These are phyloP conservation scores for Ceratocystis papillata DNA, from an alignment of 2,329 filamentous ascomycete genomes.

Conservation along the genomic window DNA sequence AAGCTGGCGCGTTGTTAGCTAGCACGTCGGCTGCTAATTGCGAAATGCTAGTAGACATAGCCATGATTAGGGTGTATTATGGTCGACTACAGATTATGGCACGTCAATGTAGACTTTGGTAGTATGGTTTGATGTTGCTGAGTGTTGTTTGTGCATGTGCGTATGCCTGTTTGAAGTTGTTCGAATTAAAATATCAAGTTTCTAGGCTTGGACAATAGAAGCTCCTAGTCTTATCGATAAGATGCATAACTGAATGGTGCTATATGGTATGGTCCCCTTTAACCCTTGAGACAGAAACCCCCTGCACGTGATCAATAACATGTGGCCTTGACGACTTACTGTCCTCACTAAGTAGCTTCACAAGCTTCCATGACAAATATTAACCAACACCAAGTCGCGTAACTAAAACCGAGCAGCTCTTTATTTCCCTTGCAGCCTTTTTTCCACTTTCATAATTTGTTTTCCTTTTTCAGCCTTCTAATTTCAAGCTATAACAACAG, in stretches of 20 bases:
- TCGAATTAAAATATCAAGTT: background rate
- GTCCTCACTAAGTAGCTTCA: background rate
- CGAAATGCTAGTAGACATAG: slow-evolving; percentile 27
- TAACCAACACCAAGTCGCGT: background rate
- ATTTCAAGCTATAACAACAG: background rate
- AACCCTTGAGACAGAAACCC: background rate
- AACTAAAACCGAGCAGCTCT: background rate
- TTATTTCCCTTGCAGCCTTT: background rate
- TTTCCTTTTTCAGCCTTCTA: background rate
- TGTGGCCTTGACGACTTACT: slow-evolving; percentile 11
- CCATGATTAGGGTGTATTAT: slow-evolving; percentile 23
- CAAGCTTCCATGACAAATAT: background rate
- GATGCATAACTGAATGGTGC: background rate
- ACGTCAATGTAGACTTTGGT: slow-evolving; percentile 13
- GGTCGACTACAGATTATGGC: background rate
- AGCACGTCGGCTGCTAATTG: slow-evolving; percentile 40
- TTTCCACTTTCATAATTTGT: background rate
- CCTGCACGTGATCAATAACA: background rate
- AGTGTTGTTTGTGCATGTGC: background rate
- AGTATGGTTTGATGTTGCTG: background rate
- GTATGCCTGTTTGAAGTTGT: background rate
- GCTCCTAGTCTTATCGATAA: background rate
- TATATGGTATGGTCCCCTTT: background rate
- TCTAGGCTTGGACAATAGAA: background rate
- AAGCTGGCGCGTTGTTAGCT: slow-evolving; percentile 44